These are phyloP conservation scores for Pseudohyphozyma bogoriensis DNA, from an alignment of 768 basidiomycete species.

Conservation along the genomic window DNA sequence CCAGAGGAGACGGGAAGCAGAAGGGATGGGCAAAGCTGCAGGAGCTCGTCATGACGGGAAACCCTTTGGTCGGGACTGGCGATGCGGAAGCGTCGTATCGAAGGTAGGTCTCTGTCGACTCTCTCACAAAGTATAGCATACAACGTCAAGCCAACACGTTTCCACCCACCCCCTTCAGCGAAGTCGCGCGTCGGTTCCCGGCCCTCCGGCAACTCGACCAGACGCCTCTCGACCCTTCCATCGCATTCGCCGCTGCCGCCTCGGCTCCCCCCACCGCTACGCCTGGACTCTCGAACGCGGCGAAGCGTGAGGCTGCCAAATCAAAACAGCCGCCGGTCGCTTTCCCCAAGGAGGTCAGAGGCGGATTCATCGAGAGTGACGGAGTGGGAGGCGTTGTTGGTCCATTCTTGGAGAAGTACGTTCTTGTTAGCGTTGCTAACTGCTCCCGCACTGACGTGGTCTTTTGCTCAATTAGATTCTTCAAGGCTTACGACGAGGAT, in stretches of 20 bases:
- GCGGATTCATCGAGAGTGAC: constrained; percentile 43
- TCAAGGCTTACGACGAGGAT: constrained; percentile 69
- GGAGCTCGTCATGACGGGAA: constrained; percentile 64
- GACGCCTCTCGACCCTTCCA: constrained; percentile 50
- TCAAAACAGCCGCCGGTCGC: constrained; percentile 45
- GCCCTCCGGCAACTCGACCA: constrained; percentile 74
- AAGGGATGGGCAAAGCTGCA: constrained; percentile 34
- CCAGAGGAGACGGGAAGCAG: constrained; percentile 30
- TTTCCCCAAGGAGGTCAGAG: constrained; percentile 64
- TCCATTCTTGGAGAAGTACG: constrained; percentile 67
- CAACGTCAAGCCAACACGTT: constrained; percentile 3
- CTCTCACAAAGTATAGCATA: neutral
- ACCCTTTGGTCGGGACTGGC: constrained; percentile 60
- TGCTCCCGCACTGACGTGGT: neutral
- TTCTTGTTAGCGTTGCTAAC: constrained; percentile 23
- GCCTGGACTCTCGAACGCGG: constrained; percentile 36
- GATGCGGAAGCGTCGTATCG: constrained; percentile 55
- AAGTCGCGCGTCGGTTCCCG: constrained; percentile 68
- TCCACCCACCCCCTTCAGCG: constrained; percentile 44
- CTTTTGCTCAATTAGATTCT: constrained; percentile 37
- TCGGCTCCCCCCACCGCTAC: neutral
- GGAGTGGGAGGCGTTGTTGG: constrained; percentile 59
- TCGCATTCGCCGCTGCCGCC: constrained; percentile 51
- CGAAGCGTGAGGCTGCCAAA: constrained; percentile 43
- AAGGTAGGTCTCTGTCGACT: constrained; percentile 44